Conservation (phyloP, 495 filamentous ascomycete species). For the Amphirosellinia nigrospora region DNA sequence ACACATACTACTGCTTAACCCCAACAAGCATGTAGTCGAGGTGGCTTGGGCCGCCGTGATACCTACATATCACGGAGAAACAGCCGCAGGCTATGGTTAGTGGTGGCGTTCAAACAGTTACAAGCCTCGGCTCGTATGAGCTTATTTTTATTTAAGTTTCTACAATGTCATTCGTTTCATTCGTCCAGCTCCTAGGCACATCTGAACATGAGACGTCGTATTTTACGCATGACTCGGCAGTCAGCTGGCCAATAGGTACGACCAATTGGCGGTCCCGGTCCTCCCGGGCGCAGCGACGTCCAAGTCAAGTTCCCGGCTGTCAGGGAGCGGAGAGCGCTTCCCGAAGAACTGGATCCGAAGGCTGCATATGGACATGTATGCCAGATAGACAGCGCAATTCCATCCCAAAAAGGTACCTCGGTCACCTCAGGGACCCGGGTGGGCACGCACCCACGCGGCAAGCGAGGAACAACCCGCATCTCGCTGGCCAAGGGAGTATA, state of each 20-base stretch:
- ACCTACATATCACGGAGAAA: background rate
- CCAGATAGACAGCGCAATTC: background rate
- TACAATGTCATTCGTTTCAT: background rate
- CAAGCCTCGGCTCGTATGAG: conserved; percentile 4
- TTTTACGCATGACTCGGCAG: conserved; percentile 9
- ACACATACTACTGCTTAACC: background rate
- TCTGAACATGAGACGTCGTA: conserved; percentile 12
- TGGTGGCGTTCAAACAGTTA: background rate
- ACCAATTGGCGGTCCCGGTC: conserved; percentile 16
- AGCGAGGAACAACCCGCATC: background rate
- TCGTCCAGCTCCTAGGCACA: background rate
- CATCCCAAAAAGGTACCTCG: background rate
- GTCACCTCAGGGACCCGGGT: conserved; percentile 6
- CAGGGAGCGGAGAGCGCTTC: background rate
- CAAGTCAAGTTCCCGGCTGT: conserved; percentile 1
- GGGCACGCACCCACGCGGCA: conserved; percentile 19
- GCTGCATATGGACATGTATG: conserved; percentile 1
- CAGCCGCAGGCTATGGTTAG: background rate
- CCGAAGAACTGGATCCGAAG: conserved; percentile 14
- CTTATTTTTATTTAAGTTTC: conserved; percentile 13
- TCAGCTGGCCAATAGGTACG: conserved; percentile 23
- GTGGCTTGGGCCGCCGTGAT: background rate
- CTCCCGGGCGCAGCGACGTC: conserved; percentile 19
- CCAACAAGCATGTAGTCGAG: background rate
- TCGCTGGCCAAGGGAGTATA: background rate